A percentile compares a stretch with the other conserved stretches of the same genome.
Evolutionary conservation across 768 basidiomycete species (phyloP).

Genomic region (Termitomyces sp.): DNA sequence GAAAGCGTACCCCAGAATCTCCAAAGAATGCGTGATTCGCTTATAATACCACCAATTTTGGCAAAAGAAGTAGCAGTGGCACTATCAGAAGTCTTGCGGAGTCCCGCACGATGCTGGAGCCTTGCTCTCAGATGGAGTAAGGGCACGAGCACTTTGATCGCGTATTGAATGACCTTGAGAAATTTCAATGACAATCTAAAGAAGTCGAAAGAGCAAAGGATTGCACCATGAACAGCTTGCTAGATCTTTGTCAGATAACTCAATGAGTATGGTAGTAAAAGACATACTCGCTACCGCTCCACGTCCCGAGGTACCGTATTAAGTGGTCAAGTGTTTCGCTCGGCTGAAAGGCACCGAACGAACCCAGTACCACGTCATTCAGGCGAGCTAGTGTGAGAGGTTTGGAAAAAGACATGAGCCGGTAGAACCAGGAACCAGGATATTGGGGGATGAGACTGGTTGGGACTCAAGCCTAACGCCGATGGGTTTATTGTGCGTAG

Average conservation of each 20-base stretch:
- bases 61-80: slow-evolving; percentile 42
- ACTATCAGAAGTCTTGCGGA: slow-evolving; percentile 49
- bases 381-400: slow-evolving; percentile 41
- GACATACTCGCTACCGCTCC: slow-evolving; percentile 81
- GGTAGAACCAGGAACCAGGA: neutral
- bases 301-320: slow-evolving; percentile 71
- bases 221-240: slow-evolving; percentile 71
- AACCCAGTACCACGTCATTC: slow-evolving; percentile 61
- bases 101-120: slow-evolving; percentile 59
- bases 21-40: slow-evolving; percentile 70
- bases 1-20: slow-evolving; percentile 66
- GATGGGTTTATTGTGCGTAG: neutral
- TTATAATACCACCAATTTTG: slow-evolving; percentile 49
- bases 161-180: slow-evolving; percentile 64
- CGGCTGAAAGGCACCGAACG: slow-evolving; percentile 50
- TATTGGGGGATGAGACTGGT: neutral
- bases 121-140: slow-evolving; percentile 62
- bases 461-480: neutral
- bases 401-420: slow-evolving; percentile 50
- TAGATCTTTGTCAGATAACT: slow-evolving; percentile 20
- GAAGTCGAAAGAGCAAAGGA: neutral
- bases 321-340: slow-evolving; percentile 68
- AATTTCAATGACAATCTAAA: neutral
- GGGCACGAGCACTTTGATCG: slow-evolving; percentile 63
- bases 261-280: slow-evolving; percentile 2